Evolutionary conservation across 1,139 yeast species (phyloP).

Genomic region (Pneumocystis sp.): DNA sequence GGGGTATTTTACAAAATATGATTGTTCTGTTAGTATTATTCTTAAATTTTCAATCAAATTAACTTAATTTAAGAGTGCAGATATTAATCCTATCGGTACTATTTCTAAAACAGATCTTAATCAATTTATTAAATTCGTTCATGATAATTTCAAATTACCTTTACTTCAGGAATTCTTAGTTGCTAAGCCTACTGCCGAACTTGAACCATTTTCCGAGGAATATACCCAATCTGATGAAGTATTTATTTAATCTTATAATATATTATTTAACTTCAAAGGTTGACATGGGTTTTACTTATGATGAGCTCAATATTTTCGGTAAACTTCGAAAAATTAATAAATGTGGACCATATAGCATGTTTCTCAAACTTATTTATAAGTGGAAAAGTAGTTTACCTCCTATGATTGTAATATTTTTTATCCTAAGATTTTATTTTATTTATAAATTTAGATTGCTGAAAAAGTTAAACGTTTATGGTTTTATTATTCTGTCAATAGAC

Average conservation of each 20-base stretch:
- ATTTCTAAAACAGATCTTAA: conserved; percentile 87
- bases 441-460: conserved; percentile 67
- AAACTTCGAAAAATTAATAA: conserved; percentile 77
- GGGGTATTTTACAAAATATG: conserved; percentile 91
- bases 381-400: conserved; percentile 36
- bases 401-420: conserved; percentile 25
- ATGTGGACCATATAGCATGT: conserved; percentile 94
- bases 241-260: neutral
- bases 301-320: conserved; percentile 86
- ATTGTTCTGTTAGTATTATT: conserved; percentile 41
- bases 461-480: conserved; percentile 87
- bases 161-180: conserved; percentile 59
- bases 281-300: conserved; percentile 97
- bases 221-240: conserved; percentile 90
- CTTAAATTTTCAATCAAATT: neutral
- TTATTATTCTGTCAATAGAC: conserved; percentile 87
- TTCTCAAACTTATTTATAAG: conserved; percentile 70
- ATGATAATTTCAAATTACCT: conserved; percentile 53
- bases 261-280: conserved; percentile 15
- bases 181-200: conserved; percentile 95
- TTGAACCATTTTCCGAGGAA: conserved; percentile 83
- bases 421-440: conserved; percentile 30
- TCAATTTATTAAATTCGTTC: conserved; percentile 69
- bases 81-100: conserved; percentile 93
- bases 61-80: conserved; percentile 42